These are phyloP conservation scores for Casuarina glauca DNA, from an alignment of 306 rosid genomes.

Conservation along the genomic window DNA sequence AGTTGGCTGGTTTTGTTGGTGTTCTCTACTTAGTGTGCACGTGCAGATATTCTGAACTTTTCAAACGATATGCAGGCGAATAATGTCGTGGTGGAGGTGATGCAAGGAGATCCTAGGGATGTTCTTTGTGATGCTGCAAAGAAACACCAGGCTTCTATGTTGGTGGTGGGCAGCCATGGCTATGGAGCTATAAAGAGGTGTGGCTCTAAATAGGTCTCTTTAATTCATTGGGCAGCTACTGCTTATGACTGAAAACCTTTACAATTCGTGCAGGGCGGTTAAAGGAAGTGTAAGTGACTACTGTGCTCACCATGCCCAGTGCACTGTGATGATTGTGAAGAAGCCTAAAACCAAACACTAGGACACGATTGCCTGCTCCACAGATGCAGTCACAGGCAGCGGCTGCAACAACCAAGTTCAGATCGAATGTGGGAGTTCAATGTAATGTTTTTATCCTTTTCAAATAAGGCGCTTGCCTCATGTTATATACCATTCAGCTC, in stretches of 20 bases:
- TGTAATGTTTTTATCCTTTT: not conserved
- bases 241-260: no score
- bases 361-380: not conserved
- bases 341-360: slow-evolving; percentile 58
- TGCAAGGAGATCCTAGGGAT: slow-evolving; percentile 73
- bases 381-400: no score
- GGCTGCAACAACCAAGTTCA: not conserved
- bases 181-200: slow-evolving; percentile 79
- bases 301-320: slow-evolving; percentile 74
- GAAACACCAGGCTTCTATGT: slow-evolving; percentile 60
- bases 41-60: no score
- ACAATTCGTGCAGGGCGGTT: slow-evolving; percentile 42
- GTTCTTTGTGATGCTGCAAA: slow-evolving; percentile 76
- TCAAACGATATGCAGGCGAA: slow-evolving; percentile 31
- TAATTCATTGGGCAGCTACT: no score
- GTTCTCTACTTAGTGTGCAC: no score
- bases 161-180: slow-evolving; percentile 80
- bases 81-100: slow-evolving; percentile 42
- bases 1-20: no score
- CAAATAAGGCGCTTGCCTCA: not conserved
- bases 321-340: slow-evolving; percentile 78
- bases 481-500: not conserved
- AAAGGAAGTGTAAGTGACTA: slow-evolving; percentile 83
- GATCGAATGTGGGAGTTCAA: not conserved
- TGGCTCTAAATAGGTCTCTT: no score